These are phyloP conservation scores for Linderina pennispora DNA, from an alignment of 192 early-diverging fungal species.

Conservation along the genomic window DNA sequence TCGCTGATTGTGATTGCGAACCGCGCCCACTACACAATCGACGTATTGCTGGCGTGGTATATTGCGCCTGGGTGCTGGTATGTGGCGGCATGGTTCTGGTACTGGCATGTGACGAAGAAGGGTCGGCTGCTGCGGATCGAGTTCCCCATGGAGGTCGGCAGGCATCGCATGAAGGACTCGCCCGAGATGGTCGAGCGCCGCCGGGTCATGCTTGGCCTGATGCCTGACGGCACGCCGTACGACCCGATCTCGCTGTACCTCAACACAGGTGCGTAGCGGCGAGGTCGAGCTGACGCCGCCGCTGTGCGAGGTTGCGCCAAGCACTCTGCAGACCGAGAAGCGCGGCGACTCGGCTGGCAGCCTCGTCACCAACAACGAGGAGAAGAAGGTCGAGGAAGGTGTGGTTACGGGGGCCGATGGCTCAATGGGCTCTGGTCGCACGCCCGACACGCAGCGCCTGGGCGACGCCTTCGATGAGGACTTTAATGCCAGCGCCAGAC, in stretches of 20 bases:
- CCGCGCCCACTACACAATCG: conserved; percentile 58
- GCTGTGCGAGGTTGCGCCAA: background rate
- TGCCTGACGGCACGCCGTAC: conserved; percentile 38
- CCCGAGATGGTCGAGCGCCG: conserved; percentile 29
- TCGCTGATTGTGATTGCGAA: conserved; percentile 57
- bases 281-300: conserved; percentile 5
- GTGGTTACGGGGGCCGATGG: background rate
- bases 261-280: conserved; percentile 7
- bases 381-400: background rate
- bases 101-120: conserved; percentile 43
- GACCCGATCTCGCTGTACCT: conserved; percentile 38
- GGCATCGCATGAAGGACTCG: conserved; percentile 27
- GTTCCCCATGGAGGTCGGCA: conserved; percentile 44
- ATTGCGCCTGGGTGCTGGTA: conserved; percentile 50
- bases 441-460: background rate
- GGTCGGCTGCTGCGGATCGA: conserved; percentile 43
- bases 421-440: background rate
- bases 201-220: conserved; percentile 28
- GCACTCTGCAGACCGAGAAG: background rate
- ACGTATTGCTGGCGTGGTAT: conserved; percentile 58
- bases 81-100: conserved; percentile 50
- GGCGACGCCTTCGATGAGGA: background rate
- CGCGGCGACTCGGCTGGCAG: background rate
- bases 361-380: background rate
- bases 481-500: background rate